phyloP scores from a whole-genome alignment of 169 alveolate species.

The Plasmodium malariae region DNA sequence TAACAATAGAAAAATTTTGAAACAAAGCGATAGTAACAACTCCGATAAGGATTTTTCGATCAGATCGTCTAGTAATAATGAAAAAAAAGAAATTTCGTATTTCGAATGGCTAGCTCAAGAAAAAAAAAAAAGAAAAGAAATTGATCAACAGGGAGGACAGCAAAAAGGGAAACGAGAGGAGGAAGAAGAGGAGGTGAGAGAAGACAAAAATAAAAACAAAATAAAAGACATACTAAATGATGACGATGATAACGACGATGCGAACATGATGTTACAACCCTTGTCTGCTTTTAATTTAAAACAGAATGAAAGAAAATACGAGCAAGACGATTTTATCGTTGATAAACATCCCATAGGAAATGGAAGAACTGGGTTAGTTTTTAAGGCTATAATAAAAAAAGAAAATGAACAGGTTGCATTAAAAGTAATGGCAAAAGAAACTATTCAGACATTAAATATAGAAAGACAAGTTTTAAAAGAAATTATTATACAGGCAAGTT shows the following conservation, averaged over 20 bases:
- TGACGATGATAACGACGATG: slow-evolving; percentile 2
- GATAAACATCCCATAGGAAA: slow-evolving; percentile 74
- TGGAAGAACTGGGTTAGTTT: slow-evolving; percentile 73
- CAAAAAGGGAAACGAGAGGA: too few relatives aligned
- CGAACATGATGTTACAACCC: slow-evolving; percentile 42
- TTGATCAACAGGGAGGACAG: neutral
- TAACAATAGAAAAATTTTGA: slow-evolving; percentile 1
- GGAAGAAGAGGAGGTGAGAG: neutral
- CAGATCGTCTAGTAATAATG: slow-evolving; percentile 1
- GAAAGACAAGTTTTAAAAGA: slow-evolving; percentile 90
- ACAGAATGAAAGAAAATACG: slow-evolving; percentile 55
- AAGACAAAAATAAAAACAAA: neutral
- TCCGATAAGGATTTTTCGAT: neutral
- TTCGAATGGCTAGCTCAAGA: slow-evolving; percentile 73
- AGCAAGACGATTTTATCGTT: slow-evolving; percentile 58
- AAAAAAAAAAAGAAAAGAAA: slow-evolving; percentile 20
- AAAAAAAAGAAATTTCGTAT: slow-evolving; percentile 61
- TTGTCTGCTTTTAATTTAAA: slow-evolving; percentile 48
- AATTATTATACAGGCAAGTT: slow-evolving; percentile 92
- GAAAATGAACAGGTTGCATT: slow-evolving; percentile 58
- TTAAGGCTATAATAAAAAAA: slow-evolving; percentile 71
- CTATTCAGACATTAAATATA: slow-evolving; percentile 39
- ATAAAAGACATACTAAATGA: slow-evolving; percentile 13
- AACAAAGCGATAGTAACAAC: neutral
- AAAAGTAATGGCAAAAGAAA: slow-evolving; percentile 72